phyloP scores from a whole-genome alignment of 306 rosid species.

The Adenanthera pavonina region DNA sequence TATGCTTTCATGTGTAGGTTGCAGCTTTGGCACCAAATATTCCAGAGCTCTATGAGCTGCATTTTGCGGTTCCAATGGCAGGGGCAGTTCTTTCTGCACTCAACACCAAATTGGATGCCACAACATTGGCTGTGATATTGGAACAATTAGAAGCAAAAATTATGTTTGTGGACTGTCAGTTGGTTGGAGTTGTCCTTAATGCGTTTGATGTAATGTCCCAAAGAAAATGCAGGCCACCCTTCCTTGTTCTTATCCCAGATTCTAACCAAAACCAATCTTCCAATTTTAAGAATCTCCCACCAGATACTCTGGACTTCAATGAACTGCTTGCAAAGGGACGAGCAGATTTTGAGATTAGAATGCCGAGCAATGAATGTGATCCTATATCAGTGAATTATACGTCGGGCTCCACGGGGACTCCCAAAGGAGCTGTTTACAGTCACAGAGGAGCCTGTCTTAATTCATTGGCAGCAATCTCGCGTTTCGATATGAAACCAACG shows the following conservation, averaged over 20 bases:
- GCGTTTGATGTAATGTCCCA: constrained; percentile 47
- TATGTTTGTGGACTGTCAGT: constrained; percentile 65
- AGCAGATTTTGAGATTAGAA: constrained; percentile 43
- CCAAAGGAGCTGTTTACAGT: constrained; percentile 82
- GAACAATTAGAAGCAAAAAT: constrained; percentile 65
- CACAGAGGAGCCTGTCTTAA: constrained; percentile 75
- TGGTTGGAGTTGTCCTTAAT: constrained; percentile 51
- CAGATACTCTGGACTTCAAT: constrained; percentile 47
- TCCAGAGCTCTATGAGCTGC: constrained; percentile 84
- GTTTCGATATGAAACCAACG: constrained; percentile 45
- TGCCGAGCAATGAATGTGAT: constrained; percentile 53
- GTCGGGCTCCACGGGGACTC: constrained; percentile 84
- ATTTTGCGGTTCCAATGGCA: constrained; percentile 83
- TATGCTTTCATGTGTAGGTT: constrained; percentile 55
- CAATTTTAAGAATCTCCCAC: constrained; percentile 40
- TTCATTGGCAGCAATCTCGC: constrained; percentile 61
- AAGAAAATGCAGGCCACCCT: constrained; percentile 55
- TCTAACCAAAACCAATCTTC: constrained; percentile 32
- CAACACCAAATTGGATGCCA: constrained; percentile 58
- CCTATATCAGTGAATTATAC: constrained; percentile 85
- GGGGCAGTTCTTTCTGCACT: constrained; percentile 80
- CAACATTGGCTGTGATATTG: constrained; percentile 55
- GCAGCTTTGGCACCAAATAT: constrained; percentile 76
- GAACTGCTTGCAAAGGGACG: constrained; percentile 44
- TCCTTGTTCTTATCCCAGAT: constrained; percentile 56